Base-by-base conservation (phyloP, 1,139 yeast species). In the Pichia inconspicua region DNA sequence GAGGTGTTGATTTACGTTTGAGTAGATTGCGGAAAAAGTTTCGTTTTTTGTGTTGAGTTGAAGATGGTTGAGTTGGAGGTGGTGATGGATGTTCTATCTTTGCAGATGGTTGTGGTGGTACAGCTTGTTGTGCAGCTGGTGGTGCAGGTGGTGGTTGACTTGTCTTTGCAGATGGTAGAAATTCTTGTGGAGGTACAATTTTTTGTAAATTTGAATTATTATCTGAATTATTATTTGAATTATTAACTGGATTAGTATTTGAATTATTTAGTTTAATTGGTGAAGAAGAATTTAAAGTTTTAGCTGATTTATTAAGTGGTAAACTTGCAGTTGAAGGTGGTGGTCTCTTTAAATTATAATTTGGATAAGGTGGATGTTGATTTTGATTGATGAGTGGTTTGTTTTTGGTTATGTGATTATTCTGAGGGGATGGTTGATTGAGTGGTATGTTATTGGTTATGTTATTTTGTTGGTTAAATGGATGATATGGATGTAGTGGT, bases 11-110 rank as follows among this genome's bases (percentile, higher is more conserved):
- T 28, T 41, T 19, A 11, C 44, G 25, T n/a, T 44, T 45, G n/a
- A 40, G 28, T 15, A 35, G 34, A 10, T 30, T 30, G n/a, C 36
- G 34, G 25, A 36, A 42, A 36, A 43, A 41, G 35, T 30, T 44
- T 15, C 34, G 3, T 30, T 30, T 30, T 5, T 22, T 22, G 22
- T 22, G 22, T 22, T 4, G 22, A 2, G 34, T 5, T 9, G 34
- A 10, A 3, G 34, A 14, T 3, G 34, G 14, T 11, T 12, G n/a
- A 30, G 34, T 3, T 30, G 34, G 34, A 3, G 34, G 15, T 30
- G 34, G 10, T 9, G 34, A 5, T 22, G 22, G 22, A 22, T 22
- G 22, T 22, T 22, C 22, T 22, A 22, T 22, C 22, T 22, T 30
- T 30, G 15, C n/a, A 30, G 34, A 2, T 12, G 34, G 10, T 30